Evolutionary conservation across 352 stramenopile species (phyloP).

Genomic region (Pythium rishiriense): DNA sequence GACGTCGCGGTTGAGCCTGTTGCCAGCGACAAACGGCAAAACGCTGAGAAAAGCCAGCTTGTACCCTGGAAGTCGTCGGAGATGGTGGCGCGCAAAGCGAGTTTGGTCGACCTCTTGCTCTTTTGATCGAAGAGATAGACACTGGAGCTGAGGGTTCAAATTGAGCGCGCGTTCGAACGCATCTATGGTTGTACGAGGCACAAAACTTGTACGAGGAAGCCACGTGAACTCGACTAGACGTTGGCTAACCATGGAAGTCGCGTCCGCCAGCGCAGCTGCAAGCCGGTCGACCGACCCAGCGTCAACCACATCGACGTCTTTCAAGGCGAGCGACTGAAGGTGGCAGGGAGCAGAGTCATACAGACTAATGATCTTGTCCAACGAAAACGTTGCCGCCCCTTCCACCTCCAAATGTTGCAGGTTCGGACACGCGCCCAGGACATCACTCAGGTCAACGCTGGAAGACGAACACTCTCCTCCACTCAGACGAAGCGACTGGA

Average conservation of each 20-base stretch:
- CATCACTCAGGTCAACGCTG: neutral
- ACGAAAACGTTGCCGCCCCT: neutral
- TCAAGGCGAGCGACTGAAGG: neutral
- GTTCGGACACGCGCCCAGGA: neutral
- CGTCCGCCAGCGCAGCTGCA: neutral
- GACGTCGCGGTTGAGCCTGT: neutral
- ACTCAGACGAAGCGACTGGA: neutral
- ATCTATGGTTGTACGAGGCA: neutral
- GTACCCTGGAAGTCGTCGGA: neutral
- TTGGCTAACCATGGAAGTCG: neutral
- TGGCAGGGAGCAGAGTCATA: neutral
- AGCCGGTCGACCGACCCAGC: neutral
- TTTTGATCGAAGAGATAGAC: neutral
- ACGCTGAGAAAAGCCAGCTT: neutral
- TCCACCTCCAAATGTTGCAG: neutral
- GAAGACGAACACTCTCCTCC: neutral
- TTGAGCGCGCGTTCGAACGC: neutral
- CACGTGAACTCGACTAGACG: neutral
- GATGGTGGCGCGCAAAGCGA: neutral
- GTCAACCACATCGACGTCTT: neutral
- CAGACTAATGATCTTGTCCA: neutral
- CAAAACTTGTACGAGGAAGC: neutral
- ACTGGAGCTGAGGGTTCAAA: neutral
- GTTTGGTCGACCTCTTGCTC: neutral
- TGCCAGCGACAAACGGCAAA: neutral